phyloP scores from a whole-genome alignment of 2,329 filamentous ascomycete species.

The Plectosphaerella plurivora region DNA sequence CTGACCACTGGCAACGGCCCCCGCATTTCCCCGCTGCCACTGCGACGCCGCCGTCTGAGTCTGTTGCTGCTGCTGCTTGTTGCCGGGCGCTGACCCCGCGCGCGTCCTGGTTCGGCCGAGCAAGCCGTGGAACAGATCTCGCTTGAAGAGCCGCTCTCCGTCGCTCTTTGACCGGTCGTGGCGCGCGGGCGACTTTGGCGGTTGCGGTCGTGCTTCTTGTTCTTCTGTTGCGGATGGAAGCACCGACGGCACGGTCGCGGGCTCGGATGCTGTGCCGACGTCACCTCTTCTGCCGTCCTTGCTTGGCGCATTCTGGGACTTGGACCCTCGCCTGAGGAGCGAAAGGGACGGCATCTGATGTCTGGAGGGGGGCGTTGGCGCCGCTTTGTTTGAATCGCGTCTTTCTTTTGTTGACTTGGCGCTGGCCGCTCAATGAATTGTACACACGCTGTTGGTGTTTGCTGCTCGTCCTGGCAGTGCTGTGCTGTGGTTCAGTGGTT shows the following conservation, averaged over 20 bases:
- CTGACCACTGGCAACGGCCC: neutral
- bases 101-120: constrained; percentile 18
- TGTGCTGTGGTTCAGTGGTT: too few species aligned
- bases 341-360: constrained; percentile 25
- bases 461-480: too few species aligned
- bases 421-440: too few species aligned
- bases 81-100: neutral
- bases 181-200: neutral
- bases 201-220: constrained; percentile 1
- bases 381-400: too few species aligned
- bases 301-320: constrained; percentile 13
- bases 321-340: constrained; percentile 18
- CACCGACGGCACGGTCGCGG: neutral
- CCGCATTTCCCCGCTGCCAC: neutral
- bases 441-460: too few species aligned
- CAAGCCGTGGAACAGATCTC: constrained; percentile 24
- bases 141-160: constrained; percentile 18
- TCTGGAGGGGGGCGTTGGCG: too few species aligned
- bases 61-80: constrained; percentile 4
- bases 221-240: constrained; percentile 2
- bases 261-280: neutral
- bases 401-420: too few species aligned
- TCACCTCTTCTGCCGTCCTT: neutral
- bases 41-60: constrained; percentile 1
- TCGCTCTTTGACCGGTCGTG: neutral